These are phyloP conservation scores for Ustilago hordei DNA, from an alignment of 1,284 basidiomycete species.

Conservation along the genomic window DNA sequence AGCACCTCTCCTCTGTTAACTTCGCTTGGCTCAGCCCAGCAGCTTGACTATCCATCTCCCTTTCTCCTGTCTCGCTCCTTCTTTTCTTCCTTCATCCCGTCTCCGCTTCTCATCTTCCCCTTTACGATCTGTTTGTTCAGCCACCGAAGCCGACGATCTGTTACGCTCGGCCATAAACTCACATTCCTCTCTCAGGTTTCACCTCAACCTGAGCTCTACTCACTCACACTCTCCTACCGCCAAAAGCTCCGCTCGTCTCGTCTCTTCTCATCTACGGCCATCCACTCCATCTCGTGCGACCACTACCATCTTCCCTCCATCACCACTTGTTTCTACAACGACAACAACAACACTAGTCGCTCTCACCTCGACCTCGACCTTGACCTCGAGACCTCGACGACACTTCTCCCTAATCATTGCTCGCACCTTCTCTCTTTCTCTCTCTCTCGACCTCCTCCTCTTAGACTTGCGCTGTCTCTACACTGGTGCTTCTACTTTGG, in stretches of 20 bases:
- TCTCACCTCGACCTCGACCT: background rate
- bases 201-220: slow-evolving; percentile 23
- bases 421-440: background rate
- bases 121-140: slow-evolving; percentile 38
- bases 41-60: background rate
- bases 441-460: background rate
- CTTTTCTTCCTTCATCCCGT: slow-evolving; percentile 20
- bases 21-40: slow-evolving; percentile 5
- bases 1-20: background rate
- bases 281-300: background rate
- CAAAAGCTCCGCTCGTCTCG: background rate
- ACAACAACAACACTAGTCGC: background rate
- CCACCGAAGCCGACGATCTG: slow-evolving; percentile 34
- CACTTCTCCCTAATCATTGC: too few species aligned
- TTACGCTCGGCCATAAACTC: slow-evolving; percentile 9
- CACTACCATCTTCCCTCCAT: background rate
- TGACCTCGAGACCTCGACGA: background rate
- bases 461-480: background rate
- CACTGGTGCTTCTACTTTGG: background rate
- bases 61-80: slow-evolving; percentile 1
- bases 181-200: slow-evolving; percentile 40
- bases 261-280: slow-evolving; percentile 1
- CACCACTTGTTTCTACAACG: slow-evolving; percentile 7
- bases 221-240: background rate
- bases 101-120: slow-evolving; percentile 13